These are phyloP conservation scores for Eucalyptus caleyi DNA, from an alignment of 345 rosid species.

Conservation along the genomic window DNA sequence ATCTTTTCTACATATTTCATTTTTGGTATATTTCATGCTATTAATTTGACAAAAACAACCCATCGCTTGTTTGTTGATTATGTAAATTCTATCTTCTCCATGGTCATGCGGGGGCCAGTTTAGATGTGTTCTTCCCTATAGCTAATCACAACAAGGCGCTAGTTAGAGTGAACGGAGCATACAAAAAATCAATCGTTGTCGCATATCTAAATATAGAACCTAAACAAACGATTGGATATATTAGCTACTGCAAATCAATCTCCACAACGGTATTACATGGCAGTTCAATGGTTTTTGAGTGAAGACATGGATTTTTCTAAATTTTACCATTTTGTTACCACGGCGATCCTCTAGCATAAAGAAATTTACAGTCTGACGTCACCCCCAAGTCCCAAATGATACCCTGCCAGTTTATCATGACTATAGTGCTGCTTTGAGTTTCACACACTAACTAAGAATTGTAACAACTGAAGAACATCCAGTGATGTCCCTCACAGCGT, in stretches of 20 bases:
- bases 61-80: not conserved
- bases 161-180: slow-evolving; percentile 16
- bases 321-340: not conserved
- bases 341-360: not conserved
- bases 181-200: not conserved
- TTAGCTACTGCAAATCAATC: not conserved
- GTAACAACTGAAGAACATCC: not conserved
- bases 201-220: not conserved
- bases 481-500: not conserved
- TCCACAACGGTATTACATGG: not conserved
- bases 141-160: slow-evolving; percentile 5
- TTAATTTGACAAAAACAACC: not conserved
- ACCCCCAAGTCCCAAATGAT: not conserved
- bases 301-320: not conserved
- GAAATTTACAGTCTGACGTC: not conserved
- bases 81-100: slow-evolving; percentile 14
- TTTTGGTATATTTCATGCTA: not conserved
- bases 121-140: slow-evolving; percentile 8
- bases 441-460: not conserved
- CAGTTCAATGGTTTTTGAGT: not conserved
- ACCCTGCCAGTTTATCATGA: not conserved
- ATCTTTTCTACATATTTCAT: too few species aligned
- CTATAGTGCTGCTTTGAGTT: not conserved
- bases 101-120: slow-evolving; percentile 7
- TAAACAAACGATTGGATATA: slow-evolving; percentile 13